These are phyloP conservation scores for Ustilago sp. DNA, from an alignment of 1,284 basidiomycete genomes.

Conservation along the genomic window DNA sequence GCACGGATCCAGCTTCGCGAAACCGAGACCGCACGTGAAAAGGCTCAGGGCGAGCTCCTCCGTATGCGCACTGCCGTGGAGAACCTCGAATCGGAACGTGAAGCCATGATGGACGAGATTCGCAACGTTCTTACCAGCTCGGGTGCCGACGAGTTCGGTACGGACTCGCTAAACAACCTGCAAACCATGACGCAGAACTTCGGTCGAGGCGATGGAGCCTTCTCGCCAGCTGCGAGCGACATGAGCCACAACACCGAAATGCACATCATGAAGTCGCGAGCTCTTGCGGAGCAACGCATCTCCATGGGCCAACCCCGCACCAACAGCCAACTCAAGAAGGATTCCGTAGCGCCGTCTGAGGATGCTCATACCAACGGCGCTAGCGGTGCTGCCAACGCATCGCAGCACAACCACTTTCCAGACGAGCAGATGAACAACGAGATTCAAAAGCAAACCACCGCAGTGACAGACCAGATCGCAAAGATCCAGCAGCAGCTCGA, in stretches of 20 bases:
- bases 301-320: slow-evolving; percentile 42
- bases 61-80: slow-evolving; percentile 63
- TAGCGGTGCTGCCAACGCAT: slow-evolving; percentile 19
- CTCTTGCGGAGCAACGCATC: slow-evolving; percentile 62
- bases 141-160: slow-evolving; percentile 45
- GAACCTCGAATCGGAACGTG: slow-evolving; percentile 56
- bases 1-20: slow-evolving; percentile 60
- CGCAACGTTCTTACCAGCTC: slow-evolving; percentile 54
- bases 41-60: slow-evolving; percentile 55
- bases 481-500: slow-evolving; percentile 66
- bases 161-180: slow-evolving; percentile 52
- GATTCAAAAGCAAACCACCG: slow-evolving; percentile 60
- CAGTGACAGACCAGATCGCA: slow-evolving; percentile 63
- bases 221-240: slow-evolving; percentile 43
- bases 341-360: slow-evolving; percentile 10
- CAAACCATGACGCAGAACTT: slow-evolving; percentile 41
- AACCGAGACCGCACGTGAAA: slow-evolving; percentile 62
- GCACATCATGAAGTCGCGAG: slow-evolving; percentile 59
- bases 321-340: slow-evolving; percentile 24
- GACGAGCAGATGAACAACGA: slow-evolving; percentile 67
- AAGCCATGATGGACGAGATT: slow-evolving; percentile 67
- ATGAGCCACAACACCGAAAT: slow-evolving; percentile 51
- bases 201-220: slow-evolving; percentile 19
- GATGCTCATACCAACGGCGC: slow-evolving; percentile 16
- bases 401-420: slow-evolving; percentile 56